Evolutionary conservation across 495 filamentous ascomycete species (phyloP), one percentile per base, ranked within the genome.

Genomic region (Astrothelium subdiscretum): DNA sequence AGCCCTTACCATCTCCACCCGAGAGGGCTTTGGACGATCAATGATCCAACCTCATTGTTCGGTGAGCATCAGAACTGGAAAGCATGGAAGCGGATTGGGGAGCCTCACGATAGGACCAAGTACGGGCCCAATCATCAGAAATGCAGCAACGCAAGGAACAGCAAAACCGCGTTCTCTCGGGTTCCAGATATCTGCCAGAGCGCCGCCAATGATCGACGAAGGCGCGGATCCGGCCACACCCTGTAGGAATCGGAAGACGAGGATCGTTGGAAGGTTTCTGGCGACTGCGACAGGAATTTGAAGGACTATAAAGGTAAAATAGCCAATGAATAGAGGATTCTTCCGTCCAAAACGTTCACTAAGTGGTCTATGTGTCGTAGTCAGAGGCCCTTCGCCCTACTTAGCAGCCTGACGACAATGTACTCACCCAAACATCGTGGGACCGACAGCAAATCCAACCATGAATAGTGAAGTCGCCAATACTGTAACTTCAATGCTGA

Each of bases 221-320:
- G 86, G 81, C 0, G 84, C 81, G 58, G 81, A 82, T 27, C 84
- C 85, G 70, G n/a, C 27, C 22, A 43, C 20, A 27, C 59, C 62
- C 24, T 64, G 62, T 15, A 89, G 71, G 68, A 88, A 85, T 1
- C 86, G 83, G 64, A 78, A 80, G 57, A 88, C 66, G 60, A 88
- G 70, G 65, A 89, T 78, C 2, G 80, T 81, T 60, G 81, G 65
- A 0, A 84, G 59, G 66, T 87, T 85, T 63, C 79, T 74, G 0
- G 81, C 85, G 3, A 86, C 77, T 1, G 84, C 84, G 13, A 83
- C 79, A 20, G 81, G 82, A 35, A 87, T 82, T 62, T 83, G 77
- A 68, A 87, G 85, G 62, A 85, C 78, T 20, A 77, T 76, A 65
- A 87, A 85, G 57, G 80, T 58, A 51, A 76, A 51, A 63, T 80